A percentile compares a stretch with the other conserved stretches of the same genome.
These are phyloP conservation scores for Sungouiella blattae DNA, from an alignment of 805 yeast genomes.

Conservation along the genomic window DNA sequence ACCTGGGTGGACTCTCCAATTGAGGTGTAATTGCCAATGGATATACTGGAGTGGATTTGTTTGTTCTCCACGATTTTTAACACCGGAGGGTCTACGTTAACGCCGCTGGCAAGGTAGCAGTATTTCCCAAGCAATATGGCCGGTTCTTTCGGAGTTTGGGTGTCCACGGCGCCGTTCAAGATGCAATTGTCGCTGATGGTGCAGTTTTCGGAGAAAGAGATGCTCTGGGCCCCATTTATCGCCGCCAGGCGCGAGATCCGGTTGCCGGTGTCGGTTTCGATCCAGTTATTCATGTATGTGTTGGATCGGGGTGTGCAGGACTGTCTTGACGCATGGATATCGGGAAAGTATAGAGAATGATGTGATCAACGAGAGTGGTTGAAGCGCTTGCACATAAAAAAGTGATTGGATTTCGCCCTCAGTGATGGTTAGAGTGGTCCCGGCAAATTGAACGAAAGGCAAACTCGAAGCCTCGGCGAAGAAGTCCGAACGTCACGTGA, in stretches of 20 bases:
- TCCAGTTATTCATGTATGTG: conserved; percentile 28
- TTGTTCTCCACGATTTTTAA: conserved; percentile 5
- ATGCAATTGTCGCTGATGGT: conserved; percentile 37
- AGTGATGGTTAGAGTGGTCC: no score
- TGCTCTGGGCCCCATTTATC: conserved; percentile 41
- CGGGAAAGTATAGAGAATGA: no score
- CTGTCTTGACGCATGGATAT: no score
- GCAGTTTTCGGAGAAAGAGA: conserved; percentile 45
- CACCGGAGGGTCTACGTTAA: conserved; percentile 26
- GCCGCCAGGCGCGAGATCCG: conserved; percentile 43
- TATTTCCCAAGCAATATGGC: conserved; percentile 45
- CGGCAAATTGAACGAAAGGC: no score
- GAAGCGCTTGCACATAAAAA: no score
- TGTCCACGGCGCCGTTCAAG: conserved; percentile 30
- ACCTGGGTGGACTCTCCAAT: conserved; percentile 36
- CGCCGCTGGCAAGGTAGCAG: conserved; percentile 33
- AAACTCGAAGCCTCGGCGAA: no score
- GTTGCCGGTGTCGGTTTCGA: conserved; percentile 51
- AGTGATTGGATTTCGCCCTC: no score
- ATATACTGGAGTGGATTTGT: conserved; percentile 22
- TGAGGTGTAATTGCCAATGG: conserved; percentile 46
- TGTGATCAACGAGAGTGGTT: no score
- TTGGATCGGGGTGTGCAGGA: no score
- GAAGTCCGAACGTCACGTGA: no score
- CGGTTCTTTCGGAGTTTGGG: conserved; percentile 13